A percentile compares a stretch with the other conserved stretches of the same genome.
These are phyloP conservation scores for Thuidium tamariscinum DNA, from an alignment of 225 moss, liverwort and hornwort species.

Conservation along the genomic window DNA sequence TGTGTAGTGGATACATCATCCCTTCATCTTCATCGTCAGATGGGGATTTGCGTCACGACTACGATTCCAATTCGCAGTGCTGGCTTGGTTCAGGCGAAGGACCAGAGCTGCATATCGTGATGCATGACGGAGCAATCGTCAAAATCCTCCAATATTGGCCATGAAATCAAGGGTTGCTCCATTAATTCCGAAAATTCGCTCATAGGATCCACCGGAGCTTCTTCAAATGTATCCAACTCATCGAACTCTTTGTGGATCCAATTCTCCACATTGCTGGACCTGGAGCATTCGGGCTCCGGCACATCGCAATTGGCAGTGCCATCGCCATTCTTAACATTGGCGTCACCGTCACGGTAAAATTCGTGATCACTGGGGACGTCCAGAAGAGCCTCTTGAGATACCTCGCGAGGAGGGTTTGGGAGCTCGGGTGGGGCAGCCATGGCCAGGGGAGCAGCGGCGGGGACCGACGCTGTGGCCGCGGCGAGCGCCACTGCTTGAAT, in stretches of 20 bases:
- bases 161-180: neutral
- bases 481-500: slow-evolving; percentile 36
- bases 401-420: neutral
- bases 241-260: slow-evolving; percentile 11
- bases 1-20: neutral
- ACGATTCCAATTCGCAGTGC: neutral
- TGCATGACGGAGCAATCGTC: neutral
- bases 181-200: neutral
- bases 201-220: neutral
- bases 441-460: neutral
- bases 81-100: neutral
- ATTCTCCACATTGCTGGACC: neutral
- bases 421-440: neutral
- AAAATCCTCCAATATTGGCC: neutral
- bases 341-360: neutral
- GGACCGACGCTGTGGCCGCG: slow-evolving; percentile 18
- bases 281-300: neutral
- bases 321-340: neutral
- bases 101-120: neutral
- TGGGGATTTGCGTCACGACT: neutral
- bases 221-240: neutral
- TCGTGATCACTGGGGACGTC: neutral
- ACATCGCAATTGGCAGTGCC: neutral
- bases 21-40: neutral
- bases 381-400: neutral